Evolutionary conservation across 2,329 filamentous ascomycete species (phyloP), one percentile per base, ranked within the genome.

Genomic region (Aspergillus sp.): DNA sequence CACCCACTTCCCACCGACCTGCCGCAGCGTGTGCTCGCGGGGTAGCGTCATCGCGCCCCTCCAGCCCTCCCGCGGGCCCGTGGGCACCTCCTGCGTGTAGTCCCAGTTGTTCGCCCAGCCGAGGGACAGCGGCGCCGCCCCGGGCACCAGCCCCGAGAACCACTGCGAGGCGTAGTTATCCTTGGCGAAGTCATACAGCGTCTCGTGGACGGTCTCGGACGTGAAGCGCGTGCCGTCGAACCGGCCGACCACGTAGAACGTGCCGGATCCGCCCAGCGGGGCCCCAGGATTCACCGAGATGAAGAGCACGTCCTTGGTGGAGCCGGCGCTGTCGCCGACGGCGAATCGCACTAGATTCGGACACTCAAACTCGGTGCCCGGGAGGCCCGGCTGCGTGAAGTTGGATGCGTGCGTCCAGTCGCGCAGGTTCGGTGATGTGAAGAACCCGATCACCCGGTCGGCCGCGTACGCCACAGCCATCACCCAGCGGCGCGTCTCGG

Each of bases 91-190:
- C 53, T 79, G 70, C 0, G 77, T 73, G 65, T 86, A 86, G 63
- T 85, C 76, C 78, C 82, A 85, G 56, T 85, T 85, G 50, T 74
- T 79, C 0, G 80, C 80, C 83, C 82, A 85, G 9, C 76, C 78
- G 4, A 85, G 75, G 36, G 72, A 78, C 48, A 84, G 63, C 38
- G 75, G 73, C 29, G 73, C 67, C 50, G 64, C 61, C 5, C 61
- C 71, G 2, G 70, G 69, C 0, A 76, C 63, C 41, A 74, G 63
- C 4, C 74, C 75, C 47, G 76, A 76, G 65, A 83, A 85, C 67
- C 78, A 84, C 59, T 84, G 81, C 0, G 74, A 78, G 0, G 82
- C 82, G 36, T 71, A 71, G 47, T 69, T 68, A 50, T 71, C 68
- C 47, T 64, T 67, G 25, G 58, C 60, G 29, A 68, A 70, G 50